phyloP scores from a whole-genome alignment of 306 rosid species.

The Castanea mollissima region DNA sequence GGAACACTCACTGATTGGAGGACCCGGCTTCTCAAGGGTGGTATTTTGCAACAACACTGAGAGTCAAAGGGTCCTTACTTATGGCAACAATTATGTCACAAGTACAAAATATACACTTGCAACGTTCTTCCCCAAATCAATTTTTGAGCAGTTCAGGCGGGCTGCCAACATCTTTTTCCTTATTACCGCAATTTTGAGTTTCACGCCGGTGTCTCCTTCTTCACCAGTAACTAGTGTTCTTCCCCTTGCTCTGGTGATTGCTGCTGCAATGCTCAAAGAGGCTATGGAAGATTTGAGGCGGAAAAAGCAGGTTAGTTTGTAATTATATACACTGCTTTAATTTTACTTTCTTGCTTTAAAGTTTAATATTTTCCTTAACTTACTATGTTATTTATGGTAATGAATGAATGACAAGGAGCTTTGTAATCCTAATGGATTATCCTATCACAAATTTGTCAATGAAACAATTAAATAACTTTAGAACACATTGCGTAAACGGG shows the following conservation, averaged over 20 bases:
- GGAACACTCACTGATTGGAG: conserved; percentile 83
- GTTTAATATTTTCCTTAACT: not conserved
- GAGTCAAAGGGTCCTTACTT: conserved; percentile 35
- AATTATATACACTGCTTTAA: not conserved
- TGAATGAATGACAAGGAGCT: no score
- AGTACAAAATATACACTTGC: conserved; percentile 82
- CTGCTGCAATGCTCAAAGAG: conserved; percentile 87
- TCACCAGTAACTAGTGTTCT: conserved; percentile 70
- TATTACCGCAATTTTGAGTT: conserved; percentile 65
- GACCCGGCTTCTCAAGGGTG: conserved; percentile 90
- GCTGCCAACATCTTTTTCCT: conserved; percentile 85
- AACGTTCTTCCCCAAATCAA: conserved; percentile 76
- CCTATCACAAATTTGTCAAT: no score
- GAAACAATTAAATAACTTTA: no score
- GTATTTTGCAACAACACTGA: conserved; percentile 73
- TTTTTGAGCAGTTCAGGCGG: conserved; percentile 91
- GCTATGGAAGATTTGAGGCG: conserved; percentile 74
- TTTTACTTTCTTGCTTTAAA: not conserved
- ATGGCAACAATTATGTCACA: conserved; percentile 72
- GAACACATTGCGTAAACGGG: no score
- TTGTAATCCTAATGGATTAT: no score
- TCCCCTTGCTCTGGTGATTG: conserved; percentile 78
- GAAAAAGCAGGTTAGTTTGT: conserved; percentile 64
- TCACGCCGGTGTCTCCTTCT: conserved; percentile 77
- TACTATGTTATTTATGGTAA: no score